Base-by-base conservation (phyloP, 192 early-diverging fungal genomes). In the Backusella luteola region DNA sequence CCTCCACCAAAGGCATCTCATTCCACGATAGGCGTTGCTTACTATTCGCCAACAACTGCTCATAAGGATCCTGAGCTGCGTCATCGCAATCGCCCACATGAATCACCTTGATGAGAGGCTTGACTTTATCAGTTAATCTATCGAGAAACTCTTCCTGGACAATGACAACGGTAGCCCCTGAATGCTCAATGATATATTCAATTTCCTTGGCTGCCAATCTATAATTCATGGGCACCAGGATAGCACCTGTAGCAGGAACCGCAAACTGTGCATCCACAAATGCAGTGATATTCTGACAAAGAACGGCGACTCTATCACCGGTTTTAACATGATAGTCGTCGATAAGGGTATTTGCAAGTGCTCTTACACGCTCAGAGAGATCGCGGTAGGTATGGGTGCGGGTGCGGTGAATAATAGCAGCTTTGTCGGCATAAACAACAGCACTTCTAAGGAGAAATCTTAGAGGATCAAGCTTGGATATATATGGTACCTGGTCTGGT, bases 221-320 rank as follows among this genome's bases (percentile, higher is more conserved):
- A 7, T 86, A 82, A 73, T 91, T 91, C 71, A 91, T 80, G 11
- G 87, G 86, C 6, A 88, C 87, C 7, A 91, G 75, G 17, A 89
- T 82, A 7, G 81, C 89, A 23, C 85, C 83, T n/a, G 84, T 73
- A 34, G 85, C 84, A 8, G 89, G 88, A n/a, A 91, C 82, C 15
- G 81, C 90, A 81, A 84, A 91, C n/a, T 90, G 85, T 1, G 88
- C 86, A 32, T 91, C 90, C 4, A 91, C 74, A 72, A 88, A 77
- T 8, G 83, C 76, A n/a, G 86, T 84, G 26, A 83, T 86, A 67
- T 90, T 91, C 26, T 87, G 87, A 3, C 83, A 81, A 2, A 91
- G 77, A 4, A 91, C 69, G 0, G 86, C 90, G 0, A 91, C 88
- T 8, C 80, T 49, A 46, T 91, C 90, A 15, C 86, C 87, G 9